These are phyloP conservation scores for Poteriospumella lacustris DNA, from an alignment of 108 stramenopile species.

Conservation along the genomic window DNA sequence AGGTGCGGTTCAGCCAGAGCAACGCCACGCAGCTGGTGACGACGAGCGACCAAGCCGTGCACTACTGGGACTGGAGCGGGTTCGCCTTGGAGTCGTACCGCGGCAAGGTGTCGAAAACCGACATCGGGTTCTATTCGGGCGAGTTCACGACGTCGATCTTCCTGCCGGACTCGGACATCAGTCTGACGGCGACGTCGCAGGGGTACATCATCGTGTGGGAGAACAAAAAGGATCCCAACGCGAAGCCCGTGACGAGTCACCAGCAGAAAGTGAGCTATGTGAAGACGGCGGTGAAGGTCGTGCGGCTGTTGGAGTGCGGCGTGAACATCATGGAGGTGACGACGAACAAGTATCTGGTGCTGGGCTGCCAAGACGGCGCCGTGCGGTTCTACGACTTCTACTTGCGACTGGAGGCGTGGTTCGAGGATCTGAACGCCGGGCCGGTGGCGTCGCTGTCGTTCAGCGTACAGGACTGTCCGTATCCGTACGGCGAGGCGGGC, in stretches of 20 bases:
- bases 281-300: conserved; percentile 14
- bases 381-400: conserved; percentile 59
- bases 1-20: conserved; percentile 41
- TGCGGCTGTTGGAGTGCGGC: conserved; percentile 13
- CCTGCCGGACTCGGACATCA: conserved; percentile 39
- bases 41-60: conserved; percentile 43
- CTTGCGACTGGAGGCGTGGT: conserved; percentile 60
- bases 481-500: not conserved
- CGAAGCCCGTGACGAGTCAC: not conserved
- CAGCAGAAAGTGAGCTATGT: not conserved
- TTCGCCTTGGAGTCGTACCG: conserved; percentile 36
- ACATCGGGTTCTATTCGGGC: conserved; percentile 37
- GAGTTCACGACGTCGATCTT: conserved; percentile 41
- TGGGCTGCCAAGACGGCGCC: conserved; percentile 51
- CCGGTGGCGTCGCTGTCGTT: conserved; percentile 58
- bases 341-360: conserved; percentile 44
- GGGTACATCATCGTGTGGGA: conserved; percentile 54
- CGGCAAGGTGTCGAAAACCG: conserved; percentile 38
- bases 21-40: conserved; percentile 46
- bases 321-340: conserved; percentile 26
- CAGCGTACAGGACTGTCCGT: conserved; percentile 24
- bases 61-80: conserved; percentile 55
- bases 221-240: not conserved
- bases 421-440: conserved; percentile 58
- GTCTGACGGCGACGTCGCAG: conserved; percentile 50